Percentiles rank a stretch among this genome's conserved stretches.
These are phyloP conservation scores for Fusarium nodosum DNA, from an alignment of 2,329 filamentous ascomycete genomes.

Conservation along the genomic window DNA sequence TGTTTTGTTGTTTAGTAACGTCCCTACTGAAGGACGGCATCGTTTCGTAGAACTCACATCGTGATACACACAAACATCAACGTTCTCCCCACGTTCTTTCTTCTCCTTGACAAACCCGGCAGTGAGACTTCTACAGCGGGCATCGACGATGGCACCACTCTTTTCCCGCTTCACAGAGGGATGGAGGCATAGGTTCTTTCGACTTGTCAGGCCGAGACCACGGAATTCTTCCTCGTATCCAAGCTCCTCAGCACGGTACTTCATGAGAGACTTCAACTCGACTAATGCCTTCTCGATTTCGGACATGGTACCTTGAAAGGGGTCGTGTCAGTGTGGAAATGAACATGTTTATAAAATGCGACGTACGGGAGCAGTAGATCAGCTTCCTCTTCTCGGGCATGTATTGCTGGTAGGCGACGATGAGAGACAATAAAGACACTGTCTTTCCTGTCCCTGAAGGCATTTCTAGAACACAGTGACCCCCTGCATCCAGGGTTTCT, in stretches of 20 bases:
- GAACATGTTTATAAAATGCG: slow-evolving; percentile 1
- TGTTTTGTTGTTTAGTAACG: slow-evolving; percentile 52
- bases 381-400: slow-evolving; percentile 95
- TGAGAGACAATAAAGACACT: slow-evolving; percentile 92
- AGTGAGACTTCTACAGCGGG: slow-evolving; percentile 94
- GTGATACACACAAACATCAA: slow-evolving; percentile 95
- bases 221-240: slow-evolving; percentile 93
- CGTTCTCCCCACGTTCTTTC: slow-evolving; percentile 93
- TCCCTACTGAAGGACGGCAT: not conserved
- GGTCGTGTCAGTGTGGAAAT: slow-evolving; percentile 14
- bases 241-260: slow-evolving; percentile 90
- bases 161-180: slow-evolving; percentile 97
- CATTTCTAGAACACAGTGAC: slow-evolving; percentile 98
- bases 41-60: slow-evolving; percentile 70
- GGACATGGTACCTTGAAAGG: slow-evolving; percentile 82
- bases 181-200: slow-evolving; percentile 97
- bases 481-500: slow-evolving; percentile 90
- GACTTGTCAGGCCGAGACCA: slow-evolving; percentile 90
- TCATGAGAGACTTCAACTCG: slow-evolving; percentile 93
- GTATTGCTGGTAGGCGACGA: slow-evolving; percentile 95
- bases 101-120: slow-evolving; percentile 98
- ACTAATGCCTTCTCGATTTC: slow-evolving; percentile 98
- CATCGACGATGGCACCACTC: slow-evolving; percentile 92
- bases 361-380: slow-evolving; percentile 92
- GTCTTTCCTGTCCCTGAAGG: slow-evolving; percentile 99